phyloP scores from a whole-genome alignment of 768 basidiomycete species.

The Auricularia cornea region DNA sequence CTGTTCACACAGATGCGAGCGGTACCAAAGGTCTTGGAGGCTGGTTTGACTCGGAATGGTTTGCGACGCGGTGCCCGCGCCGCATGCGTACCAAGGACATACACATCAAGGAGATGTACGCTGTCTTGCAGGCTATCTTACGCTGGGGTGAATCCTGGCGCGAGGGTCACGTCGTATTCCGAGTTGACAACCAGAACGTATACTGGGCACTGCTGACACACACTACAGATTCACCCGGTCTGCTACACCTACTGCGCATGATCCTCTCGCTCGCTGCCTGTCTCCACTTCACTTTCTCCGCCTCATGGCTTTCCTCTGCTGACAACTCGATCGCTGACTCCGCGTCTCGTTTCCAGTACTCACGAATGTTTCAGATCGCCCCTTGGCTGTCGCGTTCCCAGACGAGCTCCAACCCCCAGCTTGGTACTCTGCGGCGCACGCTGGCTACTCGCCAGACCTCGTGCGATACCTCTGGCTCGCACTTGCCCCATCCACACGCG shows the following conservation, averaged over 20 bases:
- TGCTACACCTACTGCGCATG: slow-evolving; percentile 7
- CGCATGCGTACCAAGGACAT: slow-evolving; percentile 20
- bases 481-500: slow-evolving; percentile 21
- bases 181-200: slow-evolving; percentile 22
- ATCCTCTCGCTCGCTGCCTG: slow-evolving; percentile 8
- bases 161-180: slow-evolving; percentile 22
- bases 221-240: slow-evolving; percentile 2
- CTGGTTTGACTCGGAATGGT: slow-evolving; percentile 17
- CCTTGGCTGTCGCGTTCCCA: slow-evolving; percentile 15
- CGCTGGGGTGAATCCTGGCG: slow-evolving; percentile 21
- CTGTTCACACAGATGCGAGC: slow-evolving; percentile 27
- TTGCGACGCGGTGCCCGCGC: slow-evolving; percentile 16
- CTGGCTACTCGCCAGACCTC: slow-evolving; percentile 8
- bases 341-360: slow-evolving; percentile 14
- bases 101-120: slow-evolving; percentile 27
- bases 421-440: slow-evolving; percentile 11
- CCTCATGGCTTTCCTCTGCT: slow-evolving; percentile 10
- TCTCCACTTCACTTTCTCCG: slow-evolving; percentile 11
- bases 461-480: slow-evolving; percentile 24
- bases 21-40: too few relatives aligned
- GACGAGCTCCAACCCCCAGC: slow-evolving; percentile 13
- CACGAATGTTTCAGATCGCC: slow-evolving; percentile 16
- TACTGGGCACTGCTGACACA: slow-evolving; percentile 4
- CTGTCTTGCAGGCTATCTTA: slow-evolving; percentile 23
- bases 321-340: slow-evolving; percentile 13